Evolutionary conservation across 2,329 filamentous ascomycete genomes (phyloP).

Genomic region (Nannizziopsis barbatae): DNA sequence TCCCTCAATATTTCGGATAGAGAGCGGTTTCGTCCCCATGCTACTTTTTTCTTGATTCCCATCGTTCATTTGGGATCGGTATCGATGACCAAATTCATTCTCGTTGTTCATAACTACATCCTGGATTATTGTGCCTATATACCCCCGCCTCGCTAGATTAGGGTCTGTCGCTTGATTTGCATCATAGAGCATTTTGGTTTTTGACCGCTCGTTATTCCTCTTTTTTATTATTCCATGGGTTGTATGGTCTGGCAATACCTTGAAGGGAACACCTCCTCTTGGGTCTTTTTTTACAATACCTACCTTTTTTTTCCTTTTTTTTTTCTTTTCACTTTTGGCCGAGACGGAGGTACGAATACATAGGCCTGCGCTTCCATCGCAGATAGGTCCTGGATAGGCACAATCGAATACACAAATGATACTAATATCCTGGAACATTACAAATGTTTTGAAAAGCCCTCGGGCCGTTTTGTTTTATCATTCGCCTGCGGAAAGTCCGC

Average conservation of each 20-base stretch:
- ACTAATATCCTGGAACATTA: background rate
- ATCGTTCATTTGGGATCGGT: background rate
- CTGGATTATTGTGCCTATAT: slow-evolving; percentile 5
- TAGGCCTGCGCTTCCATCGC: background rate
- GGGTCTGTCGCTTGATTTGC: slow-evolving; percentile 10
- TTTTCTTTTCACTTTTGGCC: background rate
- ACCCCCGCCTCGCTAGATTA: slow-evolving; percentile 15
- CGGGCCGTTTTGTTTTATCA: background rate
- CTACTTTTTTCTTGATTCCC: slow-evolving; percentile 8
- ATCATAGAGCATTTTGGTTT: slow-evolving; percentile 4
- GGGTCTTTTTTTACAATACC: background rate
- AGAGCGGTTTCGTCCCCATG: slow-evolving; percentile 7
- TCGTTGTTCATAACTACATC: slow-evolving; percentile 7
- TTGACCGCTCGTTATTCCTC: background rate
- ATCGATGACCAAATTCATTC: slow-evolving; percentile 4
- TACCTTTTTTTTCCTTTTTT: background rate
- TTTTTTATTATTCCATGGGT: background rate
- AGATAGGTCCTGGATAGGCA: slow-evolving; percentile 7
- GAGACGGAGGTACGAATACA: background rate
- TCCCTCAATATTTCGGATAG: slow-evolving; percentile 12
- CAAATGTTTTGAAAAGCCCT: background rate
- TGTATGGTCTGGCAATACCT: background rate
- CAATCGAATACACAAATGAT: background rate
- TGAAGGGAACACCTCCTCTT: background rate
- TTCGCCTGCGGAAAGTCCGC: background rate